phyloP scores from a whole-genome alignment of 345 rosid species.

The Lepidium africanum region DNA sequence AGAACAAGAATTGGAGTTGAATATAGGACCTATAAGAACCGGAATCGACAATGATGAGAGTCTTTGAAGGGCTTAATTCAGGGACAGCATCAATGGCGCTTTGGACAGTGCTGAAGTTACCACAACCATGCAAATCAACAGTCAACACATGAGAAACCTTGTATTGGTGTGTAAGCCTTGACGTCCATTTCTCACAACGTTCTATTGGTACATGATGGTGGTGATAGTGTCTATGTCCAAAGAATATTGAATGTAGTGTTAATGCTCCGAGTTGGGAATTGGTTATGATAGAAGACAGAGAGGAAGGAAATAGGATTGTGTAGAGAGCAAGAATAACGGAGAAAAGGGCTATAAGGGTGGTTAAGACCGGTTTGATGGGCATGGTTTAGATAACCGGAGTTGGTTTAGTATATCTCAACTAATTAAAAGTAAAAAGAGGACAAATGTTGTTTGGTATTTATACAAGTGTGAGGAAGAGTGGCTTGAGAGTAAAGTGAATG shows the following conservation, averaged over 20 bases:
- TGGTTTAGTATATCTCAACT: background rate
- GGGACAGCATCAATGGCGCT: conserved; percentile 66
- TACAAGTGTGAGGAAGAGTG: conserved; percentile 9
- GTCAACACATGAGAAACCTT: conserved; percentile 42
- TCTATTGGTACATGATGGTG: conserved; percentile 24
- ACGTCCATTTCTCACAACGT: conserved; percentile 30
- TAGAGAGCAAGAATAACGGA: conserved; percentile 10
- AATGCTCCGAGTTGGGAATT: conserved; percentile 11
- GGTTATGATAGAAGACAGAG: background rate
- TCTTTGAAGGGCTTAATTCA: conserved; percentile 39
- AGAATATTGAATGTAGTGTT: conserved; percentile 11
- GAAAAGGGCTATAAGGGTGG: background rate
- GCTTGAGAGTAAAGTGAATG: conserved; percentile 22
- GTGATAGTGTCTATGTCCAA: conserved; percentile 5
- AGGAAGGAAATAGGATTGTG: background rate
- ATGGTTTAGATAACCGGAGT: conserved; percentile 4
- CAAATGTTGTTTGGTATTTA: conserved; percentile 8
- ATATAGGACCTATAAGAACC: conserved; percentile 65
- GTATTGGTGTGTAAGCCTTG: conserved; percentile 29
- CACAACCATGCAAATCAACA: conserved; percentile 61
- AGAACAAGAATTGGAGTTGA: conserved; percentile 1
- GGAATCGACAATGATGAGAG: conserved; percentile 54
- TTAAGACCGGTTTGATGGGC: conserved; percentile 6
- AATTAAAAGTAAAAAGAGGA: background rate
- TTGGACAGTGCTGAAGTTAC: conserved; percentile 61